Percentiles rank a stretch among this genome's conserved stretches.
phyloP scores from a whole-genome alignment of 2,329 filamentous ascomycete species.

The Arthroderma sp. region DNA sequence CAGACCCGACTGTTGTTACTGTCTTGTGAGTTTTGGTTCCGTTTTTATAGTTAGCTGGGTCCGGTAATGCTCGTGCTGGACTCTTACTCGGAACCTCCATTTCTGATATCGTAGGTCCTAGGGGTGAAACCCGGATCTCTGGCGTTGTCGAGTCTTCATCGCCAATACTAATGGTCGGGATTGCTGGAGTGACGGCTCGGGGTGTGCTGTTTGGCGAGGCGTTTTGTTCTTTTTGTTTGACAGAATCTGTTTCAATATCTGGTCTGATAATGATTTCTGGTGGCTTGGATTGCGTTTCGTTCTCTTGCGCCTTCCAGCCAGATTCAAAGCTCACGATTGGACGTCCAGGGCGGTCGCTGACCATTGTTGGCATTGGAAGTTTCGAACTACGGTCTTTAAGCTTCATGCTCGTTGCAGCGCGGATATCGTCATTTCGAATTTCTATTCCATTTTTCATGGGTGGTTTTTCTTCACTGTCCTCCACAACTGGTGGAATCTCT shows the following conservation, averaged over 20 bases:
- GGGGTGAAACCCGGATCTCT: constrained; percentile 18
- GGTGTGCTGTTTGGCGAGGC: constrained; percentile 8
- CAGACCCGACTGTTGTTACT: constrained; percentile 8
- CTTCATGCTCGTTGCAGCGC: constrained; percentile 78
- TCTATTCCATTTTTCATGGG: constrained; percentile 67
- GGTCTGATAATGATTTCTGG: constrained; percentile 37
- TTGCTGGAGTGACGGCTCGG: constrained; percentile 12
- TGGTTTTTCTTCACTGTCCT: constrained; percentile 29
- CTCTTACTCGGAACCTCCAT: constrained; percentile 12
- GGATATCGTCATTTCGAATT: constrained; percentile 74
- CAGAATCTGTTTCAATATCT: no score
- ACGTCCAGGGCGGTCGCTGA: constrained; percentile 78
- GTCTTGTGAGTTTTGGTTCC: constrained; percentile 22
- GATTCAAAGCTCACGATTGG: constrained; percentile 96
- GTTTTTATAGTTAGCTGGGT: constrained; percentile 17
- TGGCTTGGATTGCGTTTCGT: constrained; percentile 19
- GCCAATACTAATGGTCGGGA: constrained; percentile 23
- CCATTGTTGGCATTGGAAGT: constrained; percentile 74
- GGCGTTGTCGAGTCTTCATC: constrained; percentile 14
- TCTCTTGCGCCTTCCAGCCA: constrained; percentile 55
- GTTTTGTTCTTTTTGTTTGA: no score
- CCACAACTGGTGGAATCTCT: constrained; percentile 18
- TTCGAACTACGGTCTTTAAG: constrained; percentile 75
- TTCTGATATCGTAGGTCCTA: constrained; percentile 25
- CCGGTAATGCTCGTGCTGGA: constrained; percentile 4